phyloP scores from a whole-genome alignment of 2,329 filamentous ascomycete genomes.

The Fusarium verticillioides region DNA sequence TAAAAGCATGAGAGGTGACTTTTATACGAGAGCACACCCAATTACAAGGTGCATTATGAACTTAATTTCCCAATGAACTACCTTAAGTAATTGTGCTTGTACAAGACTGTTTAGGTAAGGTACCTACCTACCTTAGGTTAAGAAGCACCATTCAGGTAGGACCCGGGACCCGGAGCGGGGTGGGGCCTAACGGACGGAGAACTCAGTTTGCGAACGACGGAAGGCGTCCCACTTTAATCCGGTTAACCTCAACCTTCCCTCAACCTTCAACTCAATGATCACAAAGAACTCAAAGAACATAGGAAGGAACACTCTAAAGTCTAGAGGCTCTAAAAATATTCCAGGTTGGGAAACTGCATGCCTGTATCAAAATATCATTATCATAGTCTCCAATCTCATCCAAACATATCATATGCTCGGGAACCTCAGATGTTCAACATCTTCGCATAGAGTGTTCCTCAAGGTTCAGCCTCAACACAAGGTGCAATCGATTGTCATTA shows the following conservation, averaged over 20 bases:
- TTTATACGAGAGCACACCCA: not conserved
- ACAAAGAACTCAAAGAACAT: not conserved
- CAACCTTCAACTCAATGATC: not conserved
- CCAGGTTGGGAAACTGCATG: too few species aligned
- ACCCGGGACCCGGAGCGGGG: not conserved
- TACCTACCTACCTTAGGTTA: too few species aligned
- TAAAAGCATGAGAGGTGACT: not conserved
- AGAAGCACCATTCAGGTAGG: not conserved
- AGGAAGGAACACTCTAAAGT: not conserved
- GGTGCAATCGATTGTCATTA: not conserved
- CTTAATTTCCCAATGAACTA: not conserved
- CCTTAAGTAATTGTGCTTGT: not conserved
- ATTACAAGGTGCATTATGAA: not conserved
- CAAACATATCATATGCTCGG: too few species aligned
- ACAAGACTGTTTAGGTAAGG: not conserved
- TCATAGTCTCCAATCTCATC: not conserved
- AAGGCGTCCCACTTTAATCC: not conserved
- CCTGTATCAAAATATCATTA: not conserved
- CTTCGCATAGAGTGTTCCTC: not conserved
- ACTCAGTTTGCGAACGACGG: not conserved
- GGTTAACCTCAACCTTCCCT: not conserved
- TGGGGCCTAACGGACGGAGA: not conserved
- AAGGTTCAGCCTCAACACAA: not conserved
- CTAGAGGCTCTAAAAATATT: not conserved
- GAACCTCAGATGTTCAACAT: not conserved